Evolutionary conservation across 768 basidiomycete genomes (phyloP).

Genomic region (Tephrocybe sp.): DNA sequence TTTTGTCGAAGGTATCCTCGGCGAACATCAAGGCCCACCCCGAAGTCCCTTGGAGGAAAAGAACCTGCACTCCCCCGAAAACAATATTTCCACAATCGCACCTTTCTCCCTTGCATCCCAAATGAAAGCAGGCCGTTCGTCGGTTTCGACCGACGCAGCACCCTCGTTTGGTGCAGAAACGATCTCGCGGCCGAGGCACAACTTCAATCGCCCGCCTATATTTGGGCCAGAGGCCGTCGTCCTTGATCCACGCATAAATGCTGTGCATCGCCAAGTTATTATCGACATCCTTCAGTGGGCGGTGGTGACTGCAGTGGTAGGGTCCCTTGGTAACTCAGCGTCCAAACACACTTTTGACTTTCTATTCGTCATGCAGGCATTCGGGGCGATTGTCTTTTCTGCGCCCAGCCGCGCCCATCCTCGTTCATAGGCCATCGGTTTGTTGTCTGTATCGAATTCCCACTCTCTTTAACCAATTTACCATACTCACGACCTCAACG

Average conservation of each 20-base stretch:
- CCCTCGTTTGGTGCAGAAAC: slow-evolving; percentile 1
- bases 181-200: not conserved
- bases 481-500: not conserved
- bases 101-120: slow-evolving; percentile 16
- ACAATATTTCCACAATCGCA: slow-evolving; percentile 16
- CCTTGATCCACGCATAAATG: slow-evolving; percentile 35
- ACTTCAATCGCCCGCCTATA: slow-evolving; percentile 28
- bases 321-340: slow-evolving; percentile 1
- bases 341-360: not conserved
- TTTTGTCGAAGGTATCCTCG: slow-evolving; percentile 19
- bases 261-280: slow-evolving; percentile 30
- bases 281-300: slow-evolving; percentile 27
- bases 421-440: not conserved
- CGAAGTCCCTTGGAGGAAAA: not conserved
- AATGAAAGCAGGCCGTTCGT: not conserved
- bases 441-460: not conserved
- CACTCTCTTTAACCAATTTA: not conserved
- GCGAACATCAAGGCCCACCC: slow-evolving; percentile 1
- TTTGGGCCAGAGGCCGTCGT: slow-evolving; percentile 41
- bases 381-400: slow-evolving; percentile 22
- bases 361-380: slow-evolving; percentile 17
- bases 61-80: not conserved
- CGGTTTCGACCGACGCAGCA: slow-evolving; percentile 9
- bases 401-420: slow-evolving; percentile 19
- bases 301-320: slow-evolving; percentile 21